phyloP scores from a whole-genome alignment of 306 rosid genomes.

The Quercus robur region DNA sequence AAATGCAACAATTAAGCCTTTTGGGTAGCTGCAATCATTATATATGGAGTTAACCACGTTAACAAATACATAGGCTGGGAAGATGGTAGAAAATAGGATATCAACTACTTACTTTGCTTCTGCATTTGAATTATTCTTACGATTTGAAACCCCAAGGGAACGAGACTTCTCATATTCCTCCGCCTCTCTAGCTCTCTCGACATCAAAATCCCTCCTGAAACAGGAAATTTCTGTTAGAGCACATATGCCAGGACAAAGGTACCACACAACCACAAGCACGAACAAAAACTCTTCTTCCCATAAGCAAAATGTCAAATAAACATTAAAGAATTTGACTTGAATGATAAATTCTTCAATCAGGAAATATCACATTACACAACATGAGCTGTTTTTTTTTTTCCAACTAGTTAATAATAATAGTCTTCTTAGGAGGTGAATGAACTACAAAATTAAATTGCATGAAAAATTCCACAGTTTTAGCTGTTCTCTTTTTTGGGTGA shows the following conservation, averaged over 20 bases:
- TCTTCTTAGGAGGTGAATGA: not conserved
- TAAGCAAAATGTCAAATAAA: not conserved
- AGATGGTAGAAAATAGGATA: not conserved
- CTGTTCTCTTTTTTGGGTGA: not conserved
- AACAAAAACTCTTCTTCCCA: not conserved
- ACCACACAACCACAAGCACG: not conserved
- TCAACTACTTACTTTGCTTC: conserved; percentile 49
- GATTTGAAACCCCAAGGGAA: conserved; percentile 26
- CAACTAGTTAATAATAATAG: not conserved
- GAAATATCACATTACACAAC: not conserved
- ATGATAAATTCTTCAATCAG: no score
- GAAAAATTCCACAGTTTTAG: not conserved
- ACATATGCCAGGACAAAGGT: conserved; percentile 1
- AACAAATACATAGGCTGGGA: not conserved
- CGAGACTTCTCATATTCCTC: conserved; percentile 50
- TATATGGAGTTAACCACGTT: conserved; percentile 9
- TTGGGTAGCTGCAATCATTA: conserved; percentile 68
- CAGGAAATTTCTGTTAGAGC: conserved; percentile 9
- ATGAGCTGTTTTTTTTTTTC: not conserved
- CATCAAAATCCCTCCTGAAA: conserved; percentile 76
- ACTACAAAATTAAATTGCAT: not conserved
- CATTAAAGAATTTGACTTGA: not conserved
- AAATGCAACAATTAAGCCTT: conserved; percentile 80
- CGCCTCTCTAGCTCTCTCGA: conserved; percentile 56
- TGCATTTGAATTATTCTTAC: conserved; percentile 34